Percentiles rank a stretch among this genome's conserved stretches.
These are phyloP conservation scores for Alternaria consortialis DNA, from an alignment of 2,329 filamentous ascomycete genomes.

Conservation along the genomic window DNA sequence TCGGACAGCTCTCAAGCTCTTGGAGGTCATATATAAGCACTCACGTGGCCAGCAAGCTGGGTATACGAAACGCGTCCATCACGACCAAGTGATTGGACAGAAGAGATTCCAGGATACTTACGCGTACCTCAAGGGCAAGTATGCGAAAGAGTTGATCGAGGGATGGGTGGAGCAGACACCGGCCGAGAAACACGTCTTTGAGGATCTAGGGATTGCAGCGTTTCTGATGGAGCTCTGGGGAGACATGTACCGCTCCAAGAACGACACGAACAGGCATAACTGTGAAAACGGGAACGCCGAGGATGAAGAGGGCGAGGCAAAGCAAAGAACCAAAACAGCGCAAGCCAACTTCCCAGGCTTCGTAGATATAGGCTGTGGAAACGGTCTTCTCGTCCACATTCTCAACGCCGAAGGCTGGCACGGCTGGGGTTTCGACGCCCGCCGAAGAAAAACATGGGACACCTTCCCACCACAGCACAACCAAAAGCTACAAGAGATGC, in stretches of 20 bases:
- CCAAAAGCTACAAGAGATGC: slow-evolving; percentile 63
- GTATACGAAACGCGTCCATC: slow-evolving; percentile 82
- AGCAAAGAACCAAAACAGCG: slow-evolving; percentile 18
- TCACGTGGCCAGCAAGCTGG: slow-evolving; percentile 70
- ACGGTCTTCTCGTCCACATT: slow-evolving; percentile 87
- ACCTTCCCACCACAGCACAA: slow-evolving; percentile 67
- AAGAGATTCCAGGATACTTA: slow-evolving; percentile 84
- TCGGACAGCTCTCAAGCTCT: slow-evolving; percentile 73
- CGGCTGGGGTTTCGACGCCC: slow-evolving; percentile 92
- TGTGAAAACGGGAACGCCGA: slow-evolving; percentile 4
- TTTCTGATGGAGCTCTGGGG: slow-evolving; percentile 93
- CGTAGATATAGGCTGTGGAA: slow-evolving; percentile 95
- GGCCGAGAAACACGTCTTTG: slow-evolving; percentile 91
- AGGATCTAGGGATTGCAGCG: slow-evolving; percentile 88
- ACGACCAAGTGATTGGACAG: slow-evolving; percentile 82
- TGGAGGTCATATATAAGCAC: slow-evolving; percentile 76
- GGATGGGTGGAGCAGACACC: slow-evolving; percentile 88
- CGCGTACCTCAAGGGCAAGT: slow-evolving; percentile 77
- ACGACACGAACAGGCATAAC: slow-evolving; percentile 6
- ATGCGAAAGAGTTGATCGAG: slow-evolving; percentile 75
- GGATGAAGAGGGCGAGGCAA: neutral
- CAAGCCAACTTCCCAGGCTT: slow-evolving; percentile 77
- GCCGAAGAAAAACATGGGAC: slow-evolving; percentile 84
- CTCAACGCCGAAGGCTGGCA: slow-evolving; percentile 80
- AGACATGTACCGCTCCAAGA: slow-evolving; percentile 73